Base-by-base conservation (phyloP, 108 stramenopile species). In the Schizochytrium sp. region DNA sequence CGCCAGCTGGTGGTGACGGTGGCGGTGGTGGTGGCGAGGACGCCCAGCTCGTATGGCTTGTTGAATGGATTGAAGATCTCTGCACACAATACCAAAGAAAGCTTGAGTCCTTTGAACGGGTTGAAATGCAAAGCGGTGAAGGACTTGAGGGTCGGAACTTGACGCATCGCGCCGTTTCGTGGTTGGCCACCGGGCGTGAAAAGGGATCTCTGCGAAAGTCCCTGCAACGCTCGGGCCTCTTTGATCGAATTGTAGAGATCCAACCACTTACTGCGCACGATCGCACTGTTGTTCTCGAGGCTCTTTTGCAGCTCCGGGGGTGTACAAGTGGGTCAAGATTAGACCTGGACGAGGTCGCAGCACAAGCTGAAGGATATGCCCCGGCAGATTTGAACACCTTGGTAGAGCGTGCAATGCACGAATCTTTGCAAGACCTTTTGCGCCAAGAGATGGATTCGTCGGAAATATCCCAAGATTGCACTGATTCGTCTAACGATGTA, bases 151-250 rank as follows among this genome's bases (percentile, higher is more conserved):
- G 53, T 10, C 10, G 76, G 15, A 83, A 40, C 47, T 2, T 83
- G 10, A 55, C 53, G 76, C 76, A 55, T 42, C 76, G 76, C 50
- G 47, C 76, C 47, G 76, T 83, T 40, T 83, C 76, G 50, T 83
- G 76, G 76, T n/a, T 83, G 47, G 76, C 76, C 17, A 83, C 76
- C 76, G 76, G 76, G 50, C 76, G 76, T n/a, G 76, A 83, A 28
- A 83, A 83, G 53, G 53, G 53, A n/a, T 83, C 76, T 13, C 28
- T 83, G 53, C 76, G 76, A n/a, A 83, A 83, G 28, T 83, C 76
- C 5, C 53, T 83, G n/a, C 53, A 55, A 53, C 76, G 76, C 47
- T 53, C 76, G 12, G 76, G 76, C 10, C 76, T 83, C 53, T 83
- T 83, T 28, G 76, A 83, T 53, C 76, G 53, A 5, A 83, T 55